Evolutionary conservation across 2,329 filamentous ascomycete species (phyloP).

Genomic region (Hirsutella rhossiliensis): DNA sequence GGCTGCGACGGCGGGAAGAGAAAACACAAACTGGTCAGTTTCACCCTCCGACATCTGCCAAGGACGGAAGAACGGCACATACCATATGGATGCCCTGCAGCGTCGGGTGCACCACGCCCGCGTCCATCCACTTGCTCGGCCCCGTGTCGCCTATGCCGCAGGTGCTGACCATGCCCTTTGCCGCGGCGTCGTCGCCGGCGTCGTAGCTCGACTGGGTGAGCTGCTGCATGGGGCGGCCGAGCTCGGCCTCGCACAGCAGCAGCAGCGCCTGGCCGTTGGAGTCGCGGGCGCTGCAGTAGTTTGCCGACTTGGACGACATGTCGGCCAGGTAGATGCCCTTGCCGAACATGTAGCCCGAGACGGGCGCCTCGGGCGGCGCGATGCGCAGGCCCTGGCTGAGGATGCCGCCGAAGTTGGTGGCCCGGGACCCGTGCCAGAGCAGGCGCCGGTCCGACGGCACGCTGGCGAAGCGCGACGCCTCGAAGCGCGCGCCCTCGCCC

Average conservation of each 20-base stretch:
- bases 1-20: slow-evolving; percentile 24
- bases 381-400: slow-evolving; percentile 82
- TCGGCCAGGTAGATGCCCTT: slow-evolving; percentile 86
- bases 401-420: slow-evolving; percentile 79
- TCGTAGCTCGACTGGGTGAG: slow-evolving; percentile 44
- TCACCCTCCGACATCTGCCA: too few species aligned
- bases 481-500: slow-evolving; percentile 60
- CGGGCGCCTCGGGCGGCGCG: slow-evolving; percentile 72
- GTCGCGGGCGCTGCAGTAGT: slow-evolving; percentile 53
- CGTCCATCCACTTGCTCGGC: slow-evolving; percentile 66
- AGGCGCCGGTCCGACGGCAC: slow-evolving; percentile 57
- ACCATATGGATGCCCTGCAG: slow-evolving; percentile 62
- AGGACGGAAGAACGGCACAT: slow-evolving; percentile 1
- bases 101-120: slow-evolving; percentile 47
- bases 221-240: slow-evolving; percentile 63
- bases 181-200: slow-evolving; percentile 52
- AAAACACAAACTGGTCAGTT: background rate
- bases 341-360: slow-evolving; percentile 76
- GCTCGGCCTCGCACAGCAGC: slow-evolving; percentile 67
- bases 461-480: slow-evolving; percentile 39
- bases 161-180: slow-evolving; percentile 51
- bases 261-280: slow-evolving; percentile 63
- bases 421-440: slow-evolving; percentile 78
- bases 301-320: slow-evolving; percentile 71
- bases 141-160: slow-evolving; percentile 55